Evolutionary conservation across 2,329 filamentous ascomycete genomes (phyloP), one percentile per base, ranked within the genome.

Genomic region (Graphilbum fragrans): DNA sequence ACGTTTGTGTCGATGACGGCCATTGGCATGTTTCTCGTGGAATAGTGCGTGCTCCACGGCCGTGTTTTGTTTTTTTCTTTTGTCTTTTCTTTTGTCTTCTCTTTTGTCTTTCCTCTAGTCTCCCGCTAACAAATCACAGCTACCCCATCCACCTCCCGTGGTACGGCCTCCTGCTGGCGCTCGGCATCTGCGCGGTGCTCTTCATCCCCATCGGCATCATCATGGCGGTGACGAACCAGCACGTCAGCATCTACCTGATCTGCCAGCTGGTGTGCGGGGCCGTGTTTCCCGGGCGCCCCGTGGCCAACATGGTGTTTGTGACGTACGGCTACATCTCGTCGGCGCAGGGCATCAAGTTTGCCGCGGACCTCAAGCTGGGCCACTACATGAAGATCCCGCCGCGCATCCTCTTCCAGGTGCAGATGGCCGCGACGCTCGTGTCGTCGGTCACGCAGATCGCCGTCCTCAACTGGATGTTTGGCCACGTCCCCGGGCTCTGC

Each of bases 301-400:
- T 93, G 11, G 86, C 86, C 39, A 92, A 93, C 59, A 93, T 93
- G 86, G 84, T 93, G 29, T 94, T 93, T 53, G 85, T 90, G 37
- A 92, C 85, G 0, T 94, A 92, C 56, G 86, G 85, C 47, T 93
- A 92, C 60, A 92, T 92, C 54, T 87, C 83, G 5, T 88, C 83
- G 0, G 83, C 85, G 0, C 86, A 94, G 62, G 86, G 86, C 22
- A 82, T 93, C 58, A 92, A 93, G 55, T 94, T 93, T 55, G 82
- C 84, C 1, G 80, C 83, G 2, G 86, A 94, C 57, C 70, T 94
- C 39, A 94, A 94, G 59, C 72, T 94, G 0, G 86, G 83, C 12
- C 82, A 88, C 55, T 88, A 90, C 60, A 87, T 88, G 82, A 87
- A 88, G 59, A 84, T 90, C 14, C 84, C 84, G 1, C 84, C 83